phyloP scores from a whole-genome alignment of 129 eudicot species.

The Flaveria robusta region DNA sequence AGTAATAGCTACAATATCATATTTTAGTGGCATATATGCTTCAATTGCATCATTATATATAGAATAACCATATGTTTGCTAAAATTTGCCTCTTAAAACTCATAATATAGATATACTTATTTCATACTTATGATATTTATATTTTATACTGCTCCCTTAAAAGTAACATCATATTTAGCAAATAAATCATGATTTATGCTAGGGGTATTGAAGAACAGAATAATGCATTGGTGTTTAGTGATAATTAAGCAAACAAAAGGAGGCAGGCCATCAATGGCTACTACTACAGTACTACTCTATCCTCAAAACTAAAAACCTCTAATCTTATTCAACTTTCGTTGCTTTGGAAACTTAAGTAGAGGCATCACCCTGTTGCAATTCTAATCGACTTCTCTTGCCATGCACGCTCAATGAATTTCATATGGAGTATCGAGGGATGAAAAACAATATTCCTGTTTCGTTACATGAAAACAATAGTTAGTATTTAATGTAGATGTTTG shows the following conservation, averaged over 20 bases:
- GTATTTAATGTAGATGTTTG: not conserved
- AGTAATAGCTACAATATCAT: not conserved
- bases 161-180: not conserved
- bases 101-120: too few species aligned
- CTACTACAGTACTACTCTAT: not conserved
- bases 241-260: not conserved
- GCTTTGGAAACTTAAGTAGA: not conserved
- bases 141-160: too few species aligned
- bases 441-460: not conserved
- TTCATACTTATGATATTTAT: too few species aligned
- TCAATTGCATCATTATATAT: not conserved
- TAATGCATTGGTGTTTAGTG: not conserved
- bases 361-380: not conserved
- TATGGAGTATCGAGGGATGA: not conserved
- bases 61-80: too few species aligned
- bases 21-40: not conserved
- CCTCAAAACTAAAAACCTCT: constrained; percentile 11
- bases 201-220: constrained; percentile 7
- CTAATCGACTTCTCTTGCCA: not conserved
- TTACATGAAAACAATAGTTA: constrained; percentile 1
- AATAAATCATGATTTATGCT: not conserved
- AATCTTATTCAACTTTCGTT: constrained; percentile 15
- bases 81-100: too few species aligned
- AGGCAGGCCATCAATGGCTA: constrained; percentile 16
- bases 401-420: not conserved